Base-by-base conservation (phyloP, 169 alveolate genomes). In the Plasmodium malariae region DNA sequence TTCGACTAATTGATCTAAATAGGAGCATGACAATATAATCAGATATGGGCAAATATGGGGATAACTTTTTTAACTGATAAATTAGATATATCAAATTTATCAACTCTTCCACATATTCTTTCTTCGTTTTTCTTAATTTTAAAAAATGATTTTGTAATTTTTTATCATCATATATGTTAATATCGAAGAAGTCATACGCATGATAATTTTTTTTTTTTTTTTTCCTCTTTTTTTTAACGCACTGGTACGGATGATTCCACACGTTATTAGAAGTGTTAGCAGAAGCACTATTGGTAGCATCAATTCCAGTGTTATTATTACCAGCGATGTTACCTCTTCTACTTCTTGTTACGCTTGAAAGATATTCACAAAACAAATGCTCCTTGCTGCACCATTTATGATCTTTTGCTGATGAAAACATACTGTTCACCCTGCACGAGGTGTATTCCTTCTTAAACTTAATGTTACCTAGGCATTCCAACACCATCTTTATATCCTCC, bases 401-500 rank as follows among this genome's bases (percentile, higher is more conserved):
- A 57, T 57, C 17, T 21, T 57, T 57, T 21, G 6, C 2, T 57
- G 26, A 57, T 28, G 11, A 4, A 36, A 30, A 5, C n/a, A 30
- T 7, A 9, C 30, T 63, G n/a, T 34, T 69, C 19, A 43, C 30
- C 7, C 34, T 17, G 34, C 9, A 9, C 14, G 36, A 55, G 19
- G 48, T 21, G 26, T n/a, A n/a, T 43, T 37, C 54, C 1, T 40
- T n/a, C 12, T 86, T 86, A 73, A 69, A 69, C 45, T 63, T 86
- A 12, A 86, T n/a, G 37, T 86, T 86, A n/a, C 92, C 92, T 34
- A 86, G n/a, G 34, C 87, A 86, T 37, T 86, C 92, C 17, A 86
- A 28, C 26, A 86, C 40, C 74, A 86, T 70, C 48, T 86, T 70
- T 19, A 86, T 70, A 73, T 86, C 76, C 48, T 86, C 92, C 30